These are phyloP conservation scores for Penicillium cataractarum DNA, from an alignment of 495 filamentous ascomycete genomes.

Conservation along the genomic window DNA sequence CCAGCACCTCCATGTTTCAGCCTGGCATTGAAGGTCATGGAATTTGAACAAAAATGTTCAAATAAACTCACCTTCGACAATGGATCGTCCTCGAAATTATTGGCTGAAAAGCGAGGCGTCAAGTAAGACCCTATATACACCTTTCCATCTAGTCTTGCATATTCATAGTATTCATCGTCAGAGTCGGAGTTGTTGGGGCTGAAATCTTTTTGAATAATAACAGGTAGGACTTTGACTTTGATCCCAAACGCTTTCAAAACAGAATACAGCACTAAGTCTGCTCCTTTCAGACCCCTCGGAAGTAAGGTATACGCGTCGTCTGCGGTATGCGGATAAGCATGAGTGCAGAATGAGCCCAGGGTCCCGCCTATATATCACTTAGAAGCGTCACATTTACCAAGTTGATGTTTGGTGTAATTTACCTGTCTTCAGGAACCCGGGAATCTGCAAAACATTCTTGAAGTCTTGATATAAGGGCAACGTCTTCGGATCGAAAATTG, in stretches of 20 bases:
- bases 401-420: background rate
- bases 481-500: conserved; percentile 8
- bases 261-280: conserved; percentile 27
- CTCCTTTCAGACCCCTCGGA: conserved; percentile 42
- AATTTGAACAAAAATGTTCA: too few relatives aligned
- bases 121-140: background rate
- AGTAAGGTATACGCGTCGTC: conserved; percentile 51
- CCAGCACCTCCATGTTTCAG: too few relatives aligned
- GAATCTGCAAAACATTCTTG: conserved; percentile 13
- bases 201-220: too few relatives aligned
- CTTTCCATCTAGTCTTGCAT: background rate
- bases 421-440: conserved; percentile 20
- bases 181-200: too few relatives aligned
- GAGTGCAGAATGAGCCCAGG: conserved; percentile 40
- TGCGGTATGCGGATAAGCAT: conserved; percentile 38
- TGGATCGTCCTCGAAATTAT: background rate
- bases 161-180: background rate
- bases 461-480: conserved; percentile 18
- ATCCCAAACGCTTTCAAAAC: conserved; percentile 27
- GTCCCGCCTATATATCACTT: conserved; percentile 22
- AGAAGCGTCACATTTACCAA: background rate
- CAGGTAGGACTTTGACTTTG: conserved; percentile 17
- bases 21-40: too few relatives aligned
- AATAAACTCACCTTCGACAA: background rate
- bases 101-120: background rate